Base-by-base conservation (phyloP, 495 filamentous ascomycete genomes). In the Friedmanniomyces endolithicus region DNA sequence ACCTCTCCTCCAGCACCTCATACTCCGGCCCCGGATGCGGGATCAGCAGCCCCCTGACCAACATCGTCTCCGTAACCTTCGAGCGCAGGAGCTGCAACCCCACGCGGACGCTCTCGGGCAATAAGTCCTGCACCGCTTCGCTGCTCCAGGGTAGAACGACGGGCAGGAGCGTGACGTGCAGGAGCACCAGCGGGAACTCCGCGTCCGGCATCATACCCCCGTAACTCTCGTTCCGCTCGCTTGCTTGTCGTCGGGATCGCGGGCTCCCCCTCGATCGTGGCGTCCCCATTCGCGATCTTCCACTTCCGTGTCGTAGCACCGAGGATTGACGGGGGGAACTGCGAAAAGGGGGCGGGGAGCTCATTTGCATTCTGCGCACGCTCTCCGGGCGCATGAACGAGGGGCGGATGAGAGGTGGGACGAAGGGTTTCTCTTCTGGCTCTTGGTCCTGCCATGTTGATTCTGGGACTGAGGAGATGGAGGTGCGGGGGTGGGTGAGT, bases 21-120 rank as follows among this genome's bases (percentile, higher is more conserved):
- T 90, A 96, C 59, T 94, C 84, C 55, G 89, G 87, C 61, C 85
- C 80, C 12, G 92, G 92, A 64, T 98, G 92, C 0, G 87, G 82
- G 8, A 98, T 76, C 40, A 98, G 72, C 16, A 98, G 75, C 0
- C 92, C 92, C 0, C 92, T 78, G 60, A 89, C 85, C 11, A 92
- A 70, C 1, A 95, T 80, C 0, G 85, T 90, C 17, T 87, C 83
- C 19, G 81, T 79, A 19, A 85, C 67, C 53, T 86, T 85, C 37
- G 90, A 86, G 61, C 83, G 79, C 3, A 95, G 69, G 12, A 88
- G 68, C 17, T 83, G 76, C 82, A 85, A 90, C 29, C 85, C 81
- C 50, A 82, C 78, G 61, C 80, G 78, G 25, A 88, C 78, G 16
- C 71, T 64, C 8, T 73, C 65, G 1, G 81, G 80, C 37, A 83